Evolutionary conservation across 768 basidiomycete species (phyloP).

Genomic region (Boletus barrowsii): DNA sequence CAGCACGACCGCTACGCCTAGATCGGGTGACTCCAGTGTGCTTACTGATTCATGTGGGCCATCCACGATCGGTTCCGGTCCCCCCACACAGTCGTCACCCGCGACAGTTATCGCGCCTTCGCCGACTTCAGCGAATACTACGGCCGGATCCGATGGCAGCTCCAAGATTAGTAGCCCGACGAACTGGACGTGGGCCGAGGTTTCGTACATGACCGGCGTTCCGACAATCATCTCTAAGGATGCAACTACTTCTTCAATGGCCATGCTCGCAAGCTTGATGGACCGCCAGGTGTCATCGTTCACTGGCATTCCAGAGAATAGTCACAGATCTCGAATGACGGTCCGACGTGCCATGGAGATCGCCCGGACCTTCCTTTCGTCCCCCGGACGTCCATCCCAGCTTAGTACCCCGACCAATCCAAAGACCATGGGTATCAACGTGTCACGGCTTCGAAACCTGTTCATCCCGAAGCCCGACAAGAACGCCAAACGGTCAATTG

Average conservation of each 20-base stretch:
- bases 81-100: background rate
- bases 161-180: background rate
- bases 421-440: background rate
- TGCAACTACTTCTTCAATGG: background rate
- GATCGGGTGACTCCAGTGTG: too few species aligned
- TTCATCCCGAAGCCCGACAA: conserved; percentile 7
- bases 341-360: background rate
- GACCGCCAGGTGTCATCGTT: background rate
- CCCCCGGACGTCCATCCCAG: background rate
- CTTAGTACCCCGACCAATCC: background rate
- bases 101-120: background rate
- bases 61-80: background rate
- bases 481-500: background rate
- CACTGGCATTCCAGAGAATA: background rate
- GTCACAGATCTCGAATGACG: background rate
- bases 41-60: background rate
- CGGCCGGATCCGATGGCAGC: background rate
- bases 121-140: background rate
- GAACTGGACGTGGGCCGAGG: background rate
- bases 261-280: background rate
- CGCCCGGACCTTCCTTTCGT: background rate
- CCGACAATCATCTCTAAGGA: conserved; percentile 1
- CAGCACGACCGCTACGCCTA: too few species aligned
- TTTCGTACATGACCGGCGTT: background rate
- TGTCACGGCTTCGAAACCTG: background rate